Base-by-base conservation (phyloP, 2,329 filamentous ascomycete genomes). In the Aspergillus sp. region DNA sequence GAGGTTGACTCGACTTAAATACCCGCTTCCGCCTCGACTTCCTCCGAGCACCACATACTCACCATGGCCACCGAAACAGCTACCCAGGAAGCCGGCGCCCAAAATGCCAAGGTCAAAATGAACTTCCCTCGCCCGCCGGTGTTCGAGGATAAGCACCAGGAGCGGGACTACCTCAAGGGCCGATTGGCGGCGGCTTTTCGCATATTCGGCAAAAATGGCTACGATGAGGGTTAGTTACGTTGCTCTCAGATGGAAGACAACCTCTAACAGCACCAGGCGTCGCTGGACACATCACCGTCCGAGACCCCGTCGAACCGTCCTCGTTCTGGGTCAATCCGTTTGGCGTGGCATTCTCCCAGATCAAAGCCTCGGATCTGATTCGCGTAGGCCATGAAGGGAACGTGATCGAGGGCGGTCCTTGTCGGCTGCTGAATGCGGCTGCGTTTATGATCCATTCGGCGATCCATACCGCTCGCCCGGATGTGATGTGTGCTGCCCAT, bases 261-360 rank as follows among this genome's bases (percentile, higher is more conserved):
- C 16, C 35, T 3, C 24, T 5, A 10, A 5, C 16, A 15, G 16
- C n/a, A 26, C 5, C 32, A 53, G 74, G 74, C 11, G 72, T 80
- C 19, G 75, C 75, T 6, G 75, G 76, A 2, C 75, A 80, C 46
- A 78, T 80, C 42, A 78, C 74, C 1, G 48, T 78, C 15, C 65
- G 74, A 15, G 72, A 80, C 40, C 76, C 76, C 0, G 67, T 79
- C 5, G 68, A 76, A 24, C 70, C 72, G 0, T 54, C 61, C 4
- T 72, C 67, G 0, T 79, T 80, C 58, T 80, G 75, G 77, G 74
- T 82, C 4, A 81, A 81, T 43, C 78, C 77, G 0, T 77, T 80
- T 35, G 75, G 75, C 8, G 66, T 74, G 2, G 67, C 73, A 2
- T 81, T 79, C 57, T 71, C 70, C 4, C 60, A 75, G 33, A 72